These are phyloP conservation scores for Kwoniella shandongensis DNA, from an alignment of 768 basidiomycete genomes.

Conservation along the genomic window DNA sequence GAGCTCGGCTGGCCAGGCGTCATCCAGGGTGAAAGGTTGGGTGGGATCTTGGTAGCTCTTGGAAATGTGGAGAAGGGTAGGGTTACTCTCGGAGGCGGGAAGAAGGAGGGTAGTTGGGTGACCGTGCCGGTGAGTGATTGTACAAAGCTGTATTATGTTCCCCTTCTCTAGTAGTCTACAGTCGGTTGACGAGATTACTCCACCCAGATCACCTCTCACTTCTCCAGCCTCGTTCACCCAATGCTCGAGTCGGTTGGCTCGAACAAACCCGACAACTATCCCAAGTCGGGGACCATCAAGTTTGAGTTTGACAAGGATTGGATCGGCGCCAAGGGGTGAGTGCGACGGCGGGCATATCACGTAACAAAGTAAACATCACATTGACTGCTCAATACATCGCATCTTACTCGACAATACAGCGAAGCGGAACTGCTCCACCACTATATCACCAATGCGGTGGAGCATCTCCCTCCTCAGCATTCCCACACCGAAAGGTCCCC, in stretches of 20 bases:
- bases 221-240: conserved; percentile 21
- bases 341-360: not conserved
- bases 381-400: not conserved
- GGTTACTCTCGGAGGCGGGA: conserved; percentile 31
- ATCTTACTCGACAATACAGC: conserved; percentile 24
- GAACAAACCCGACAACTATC: conserved; percentile 9
- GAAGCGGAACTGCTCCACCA: conserved; percentile 47
- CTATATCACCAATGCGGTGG: conserved; percentile 37
- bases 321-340: conserved; percentile 52
- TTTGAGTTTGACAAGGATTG: conserved; percentile 52
- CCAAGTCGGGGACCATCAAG: conserved; percentile 45
- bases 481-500: not conserved
- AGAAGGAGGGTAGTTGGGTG: conserved; percentile 38
- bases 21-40: conserved; percentile 33
- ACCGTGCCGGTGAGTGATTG: conserved; percentile 26
- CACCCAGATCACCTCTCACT: conserved; percentile 30
- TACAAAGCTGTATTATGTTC: not conserved
- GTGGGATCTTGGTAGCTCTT: conserved; percentile 29
- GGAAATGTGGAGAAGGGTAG: conserved; percentile 31
- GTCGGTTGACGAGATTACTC: too few relatives aligned
- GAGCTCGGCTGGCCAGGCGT: conserved; percentile 40
- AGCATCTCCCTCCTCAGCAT: conserved; percentile 4
- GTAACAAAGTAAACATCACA: not conserved
- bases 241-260: conserved; percentile 16
- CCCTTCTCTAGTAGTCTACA: too few relatives aligned